Conservation (phyloP, 495 filamentous ascomycete species). For the Hypoxylon crocopeplum region DNA sequence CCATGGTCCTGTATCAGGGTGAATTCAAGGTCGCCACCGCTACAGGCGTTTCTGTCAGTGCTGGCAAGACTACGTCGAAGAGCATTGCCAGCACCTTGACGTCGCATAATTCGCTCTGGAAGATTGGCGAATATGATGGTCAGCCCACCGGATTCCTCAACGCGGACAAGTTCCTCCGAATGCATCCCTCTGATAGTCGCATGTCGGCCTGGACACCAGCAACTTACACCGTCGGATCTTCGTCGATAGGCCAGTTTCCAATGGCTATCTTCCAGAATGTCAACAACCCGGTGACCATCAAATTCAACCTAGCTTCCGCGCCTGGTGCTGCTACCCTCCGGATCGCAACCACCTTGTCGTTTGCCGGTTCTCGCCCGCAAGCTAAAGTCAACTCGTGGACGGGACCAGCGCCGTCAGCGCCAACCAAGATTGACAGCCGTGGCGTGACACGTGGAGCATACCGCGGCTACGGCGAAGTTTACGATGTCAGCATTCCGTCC, state of each 20-base stretch:
- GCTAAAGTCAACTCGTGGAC: slow-evolving; percentile 60
- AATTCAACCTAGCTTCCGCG: slow-evolving; percentile 60
- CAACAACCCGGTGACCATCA: slow-evolving; percentile 68
- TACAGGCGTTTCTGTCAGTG: slow-evolving; percentile 58
- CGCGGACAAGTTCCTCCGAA: slow-evolving; percentile 67
- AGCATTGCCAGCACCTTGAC: slow-evolving; percentile 60
- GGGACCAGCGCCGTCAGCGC: slow-evolving; percentile 56
- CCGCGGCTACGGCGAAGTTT: slow-evolving; percentile 66
- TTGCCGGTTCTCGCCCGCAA: slow-evolving; percentile 60
- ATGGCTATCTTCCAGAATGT: slow-evolving; percentile 71
- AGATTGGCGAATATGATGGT: slow-evolving; percentile 70
- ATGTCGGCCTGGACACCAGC: slow-evolving; percentile 65
- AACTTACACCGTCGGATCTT: slow-evolving; percentile 66
- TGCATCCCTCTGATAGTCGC: slow-evolving; percentile 70
- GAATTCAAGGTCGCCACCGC: slow-evolving; percentile 64
- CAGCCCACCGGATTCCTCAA: slow-evolving; percentile 70
- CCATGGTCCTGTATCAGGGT: slow-evolving; percentile 70
- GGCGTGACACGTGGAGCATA: slow-evolving; percentile 72
- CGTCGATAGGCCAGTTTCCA: slow-evolving; percentile 59
- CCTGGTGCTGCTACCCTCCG: slow-evolving; percentile 62
- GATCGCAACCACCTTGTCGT: slow-evolving; percentile 69
- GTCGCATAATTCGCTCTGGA: slow-evolving; percentile 61
- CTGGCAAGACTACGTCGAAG: slow-evolving; percentile 58
- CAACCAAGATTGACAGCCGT: slow-evolving; percentile 67
- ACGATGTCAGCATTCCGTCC: slow-evolving; percentile 61